Evolutionary conservation across 2,329 filamentous ascomycete species (phyloP), one percentile per base, ranked within the genome.

Genomic region (Trichoderma aggressivum): DNA sequence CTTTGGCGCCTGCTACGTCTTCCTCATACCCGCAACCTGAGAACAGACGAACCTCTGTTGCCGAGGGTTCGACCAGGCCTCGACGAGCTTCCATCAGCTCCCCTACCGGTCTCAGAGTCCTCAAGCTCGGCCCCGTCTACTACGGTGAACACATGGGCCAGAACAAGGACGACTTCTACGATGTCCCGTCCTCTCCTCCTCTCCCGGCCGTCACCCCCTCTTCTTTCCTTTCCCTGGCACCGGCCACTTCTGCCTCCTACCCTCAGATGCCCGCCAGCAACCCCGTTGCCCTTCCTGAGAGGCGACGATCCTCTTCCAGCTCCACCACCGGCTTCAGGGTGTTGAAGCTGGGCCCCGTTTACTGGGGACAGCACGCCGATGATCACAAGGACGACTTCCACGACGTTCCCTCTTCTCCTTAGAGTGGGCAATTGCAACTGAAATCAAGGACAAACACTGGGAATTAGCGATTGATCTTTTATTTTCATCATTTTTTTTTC

Each of bases 111-210:
- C 80, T 82, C 74, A 83, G 85, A 71, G 87, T 91, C 78, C 85
- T 91, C 74, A 90, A 89, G 84, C 87, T 91, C 70, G 87, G 87
- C 30, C 89, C 88, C 32, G 88, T 90, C 72, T 87, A 90, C 84
- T 89, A 84, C 79, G 89, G 89, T 74, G 88, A 87, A 82, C 86
- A 88, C 80, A 81, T 82, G 32, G 87, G 84, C 73, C 86, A 86
- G 70, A 82, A 87, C 82, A 85, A 87, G 81, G 84, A 82, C 60
- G 88, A 90, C 82, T 90, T 82, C 78, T 80, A 85, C 79, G 84
- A 86, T 76, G 56, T 72, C 59, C 55, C 18, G 1, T 63, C 70
- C 28, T 30, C 70, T 39, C 70, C 68, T n/a, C 68, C 68, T 34
- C 56, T 60, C 11, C 47, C 70, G 7, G 62, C 71, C 73, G 34